These are phyloP conservation scores for Penicillium salamii DNA, from an alignment of 495 filamentous ascomycete genomes.

Conservation along the genomic window DNA sequence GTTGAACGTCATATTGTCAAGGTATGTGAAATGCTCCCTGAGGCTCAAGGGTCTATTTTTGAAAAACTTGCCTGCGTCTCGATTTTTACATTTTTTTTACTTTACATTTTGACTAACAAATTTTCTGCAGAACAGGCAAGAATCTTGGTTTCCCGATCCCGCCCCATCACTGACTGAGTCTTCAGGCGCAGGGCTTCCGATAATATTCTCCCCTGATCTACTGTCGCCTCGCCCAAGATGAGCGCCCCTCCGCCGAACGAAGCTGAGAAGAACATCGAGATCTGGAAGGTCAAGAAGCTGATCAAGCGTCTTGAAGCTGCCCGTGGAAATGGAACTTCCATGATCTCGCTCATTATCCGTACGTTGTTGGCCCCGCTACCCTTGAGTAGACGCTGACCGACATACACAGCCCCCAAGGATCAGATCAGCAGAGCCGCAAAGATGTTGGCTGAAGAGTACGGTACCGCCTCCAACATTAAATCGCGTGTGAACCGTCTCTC, in stretches of 20 bases:
- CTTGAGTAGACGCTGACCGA: slow-evolving; percentile 14
- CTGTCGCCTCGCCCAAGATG: slow-evolving; percentile 64
- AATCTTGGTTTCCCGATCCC: slow-evolving; percentile 17
- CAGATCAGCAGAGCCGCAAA: slow-evolving; percentile 94
- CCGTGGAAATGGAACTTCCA: slow-evolving; percentile 91
- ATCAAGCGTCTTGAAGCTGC: slow-evolving; percentile 94
- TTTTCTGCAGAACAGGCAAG: slow-evolving; percentile 11
- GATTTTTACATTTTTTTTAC: not conserved
- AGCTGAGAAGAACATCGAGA: slow-evolving; percentile 92
- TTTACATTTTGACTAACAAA: not conserved
- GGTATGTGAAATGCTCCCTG: slow-evolving; percentile 9
- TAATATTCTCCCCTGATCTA: slow-evolving; percentile 28
- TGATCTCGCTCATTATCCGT: slow-evolving; percentile 99
- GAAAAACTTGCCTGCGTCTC: not conserved
- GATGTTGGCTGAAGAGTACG: slow-evolving; percentile 99
- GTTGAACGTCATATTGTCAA: slow-evolving; percentile 33
- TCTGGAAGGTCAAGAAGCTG: slow-evolving; percentile 94
- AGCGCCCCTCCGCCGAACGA: slow-evolving; percentile 85
- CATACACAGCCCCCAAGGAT: slow-evolving; percentile 79
- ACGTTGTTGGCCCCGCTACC: slow-evolving; percentile 29
- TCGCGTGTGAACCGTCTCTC: slow-evolving; percentile 98
- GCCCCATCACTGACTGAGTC: slow-evolving; percentile 17
- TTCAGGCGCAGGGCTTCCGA: slow-evolving; percentile 25
- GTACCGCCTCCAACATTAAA: slow-evolving; percentile 98
- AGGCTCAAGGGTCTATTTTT: not conserved